Evolutionary conservation across 176 grass and related monocot species (phyloP), one percentile per base, ranked within the genome.

Genomic region (Rhipidocladum racemiflorum): DNA sequence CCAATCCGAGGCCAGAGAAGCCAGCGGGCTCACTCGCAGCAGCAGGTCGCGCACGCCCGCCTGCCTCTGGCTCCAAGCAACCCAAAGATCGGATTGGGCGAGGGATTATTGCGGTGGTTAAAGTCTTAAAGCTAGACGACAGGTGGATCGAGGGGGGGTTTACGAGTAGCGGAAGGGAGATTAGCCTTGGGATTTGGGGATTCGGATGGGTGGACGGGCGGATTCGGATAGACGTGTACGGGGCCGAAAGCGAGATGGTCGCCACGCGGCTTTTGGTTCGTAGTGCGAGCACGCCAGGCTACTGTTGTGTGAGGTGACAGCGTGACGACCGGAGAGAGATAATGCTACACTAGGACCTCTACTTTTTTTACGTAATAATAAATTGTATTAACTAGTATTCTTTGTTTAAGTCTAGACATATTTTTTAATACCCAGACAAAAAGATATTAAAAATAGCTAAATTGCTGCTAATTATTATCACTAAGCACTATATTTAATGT

Each of bases 1-100:
- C 82, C 87, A 89, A 85, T 85, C 82, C 42, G 70, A 35, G 75
- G 68, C 32, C 59, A 30, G 12, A 6, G 29, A 25, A 39, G 44
- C 23, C 1, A 8, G 62, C 76, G 46, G n/a, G 27, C 76, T 36
- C 76, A 60, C 67, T 28, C 55, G 42, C 42, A 44, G 42, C 10
- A 54, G 16, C 39, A 69, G 36, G 50, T 17, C 36, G 50, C 44
- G 44, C 8, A 27, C 35, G 18, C 63, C 40, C 63, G 66, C 67
- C 3, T 8, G 53, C 67, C n/a, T 51, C 61, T 38, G 9, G 68
- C 42, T 17, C 69, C 25, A 27, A 27, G 56, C 28, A 29, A 27
- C 18, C 14, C 39, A 46, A 65, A 72, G 40, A 72, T 16, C 40
- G 54, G 68, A 72, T 72, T 82, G 80, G 80, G 68, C 80, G 79